Evolutionary conservation across 1,284 basidiomycete species (phyloP).

Genomic region (Melanopsichium pennsylvanicum): DNA sequence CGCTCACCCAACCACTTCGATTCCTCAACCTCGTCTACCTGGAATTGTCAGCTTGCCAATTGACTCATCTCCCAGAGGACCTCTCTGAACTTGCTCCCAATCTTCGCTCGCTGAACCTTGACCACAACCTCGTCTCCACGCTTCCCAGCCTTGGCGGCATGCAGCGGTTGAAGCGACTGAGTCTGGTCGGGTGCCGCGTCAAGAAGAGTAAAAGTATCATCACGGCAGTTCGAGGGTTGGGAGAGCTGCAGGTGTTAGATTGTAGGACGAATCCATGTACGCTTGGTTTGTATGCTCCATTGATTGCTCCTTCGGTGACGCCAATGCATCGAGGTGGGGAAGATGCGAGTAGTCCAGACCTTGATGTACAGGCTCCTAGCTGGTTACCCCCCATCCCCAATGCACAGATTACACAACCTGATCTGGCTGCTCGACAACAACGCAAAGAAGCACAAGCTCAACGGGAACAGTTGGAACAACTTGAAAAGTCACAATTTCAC

Average conservation of each 20-base stretch:
- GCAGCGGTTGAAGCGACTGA: slow-evolving; percentile 58
- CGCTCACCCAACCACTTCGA: slow-evolving; percentile 15
- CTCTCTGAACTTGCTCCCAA: slow-evolving; percentile 80
- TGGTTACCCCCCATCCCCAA: slow-evolving; percentile 58
- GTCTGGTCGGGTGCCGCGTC: slow-evolving; percentile 58
- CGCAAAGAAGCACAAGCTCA: slow-evolving; percentile 16
- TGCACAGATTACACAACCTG: slow-evolving; percentile 56
- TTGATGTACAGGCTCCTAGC: slow-evolving; percentile 3
- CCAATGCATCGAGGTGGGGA: slow-evolving; percentile 6
- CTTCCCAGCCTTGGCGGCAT: slow-evolving; percentile 47
- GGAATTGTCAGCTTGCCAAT: slow-evolving; percentile 87
- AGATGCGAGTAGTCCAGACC: not conserved
- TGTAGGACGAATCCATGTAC: slow-evolving; percentile 62
- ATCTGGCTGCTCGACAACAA: slow-evolving; percentile 17
- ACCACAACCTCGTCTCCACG: slow-evolving; percentile 59
- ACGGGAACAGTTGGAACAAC: slow-evolving; percentile 28
- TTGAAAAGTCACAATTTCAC: slow-evolving; percentile 63
- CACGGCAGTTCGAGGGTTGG: slow-evolving; percentile 42
- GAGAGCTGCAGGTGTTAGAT: slow-evolving; percentile 57
- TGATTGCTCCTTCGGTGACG: slow-evolving; percentile 32
- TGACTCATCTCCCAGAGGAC: slow-evolving; percentile 77
- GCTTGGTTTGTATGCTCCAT: slow-evolving; percentile 60
- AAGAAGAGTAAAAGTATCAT: slow-evolving; percentile 49
- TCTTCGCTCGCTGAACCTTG: slow-evolving; percentile 81
- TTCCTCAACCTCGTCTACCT: slow-evolving; percentile 91